Conservation (phyloP, 2,329 filamentous ascomycete species). For the Chaetomium olivaceum region DNA sequence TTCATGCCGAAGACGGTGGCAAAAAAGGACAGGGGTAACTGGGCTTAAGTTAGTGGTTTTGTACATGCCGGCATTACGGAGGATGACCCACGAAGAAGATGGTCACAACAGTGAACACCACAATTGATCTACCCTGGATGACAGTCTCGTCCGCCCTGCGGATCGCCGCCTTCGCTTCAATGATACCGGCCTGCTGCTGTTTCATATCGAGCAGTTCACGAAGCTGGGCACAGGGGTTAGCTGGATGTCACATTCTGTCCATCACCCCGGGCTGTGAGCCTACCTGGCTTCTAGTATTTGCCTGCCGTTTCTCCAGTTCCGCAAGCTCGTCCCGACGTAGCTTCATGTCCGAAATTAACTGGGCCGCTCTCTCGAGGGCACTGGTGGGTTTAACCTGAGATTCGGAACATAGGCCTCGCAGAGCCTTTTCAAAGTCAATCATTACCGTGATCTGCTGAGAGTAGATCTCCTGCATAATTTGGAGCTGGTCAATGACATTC, state of each 20-base stretch:
- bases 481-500: conserved; percentile 31
- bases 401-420: conserved; percentile 23
- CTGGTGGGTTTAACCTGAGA: conserved; percentile 13
- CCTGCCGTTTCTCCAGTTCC: conserved; percentile 35
- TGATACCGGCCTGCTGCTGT: conserved; percentile 40
- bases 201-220: conserved; percentile 37
- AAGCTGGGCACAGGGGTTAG: conserved; percentile 26
- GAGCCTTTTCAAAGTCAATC: conserved; percentile 30
- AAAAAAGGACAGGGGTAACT: conserved; percentile 43
- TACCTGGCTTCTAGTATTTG: conserved; percentile 34
- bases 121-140: conserved; percentile 38
- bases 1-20: conserved; percentile 45
- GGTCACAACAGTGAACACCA: conserved; percentile 40
- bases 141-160: conserved; percentile 36
- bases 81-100: conserved; percentile 39
- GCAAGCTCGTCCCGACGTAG: conserved; percentile 32
- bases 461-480: conserved; percentile 33
- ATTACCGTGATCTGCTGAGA: conserved; percentile 31
- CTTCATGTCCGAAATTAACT: conserved; percentile 30
- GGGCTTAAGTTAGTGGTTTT: neutral
- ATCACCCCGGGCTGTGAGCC: neutral
- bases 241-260: too few species aligned
- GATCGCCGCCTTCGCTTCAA: conserved; percentile 38
- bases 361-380: conserved; percentile 21
- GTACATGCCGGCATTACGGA: too few species aligned